Conservation (phyloP, 805 yeast genomes). For the Dipodascopsis tothii region DNA sequence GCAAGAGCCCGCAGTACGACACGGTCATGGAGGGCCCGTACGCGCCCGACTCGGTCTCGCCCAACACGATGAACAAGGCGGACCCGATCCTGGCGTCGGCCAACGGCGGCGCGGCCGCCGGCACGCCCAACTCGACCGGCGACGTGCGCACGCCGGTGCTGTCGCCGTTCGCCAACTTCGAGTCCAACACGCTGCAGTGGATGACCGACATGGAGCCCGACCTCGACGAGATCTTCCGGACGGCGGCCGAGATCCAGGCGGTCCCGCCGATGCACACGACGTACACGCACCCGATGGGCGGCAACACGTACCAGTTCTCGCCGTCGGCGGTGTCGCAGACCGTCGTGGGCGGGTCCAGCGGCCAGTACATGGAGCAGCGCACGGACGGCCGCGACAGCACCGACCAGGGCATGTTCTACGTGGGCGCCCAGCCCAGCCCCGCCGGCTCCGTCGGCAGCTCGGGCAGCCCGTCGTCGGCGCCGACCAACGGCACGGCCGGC, state of each 20-base stretch:
- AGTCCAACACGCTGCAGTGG: conserved; percentile 23
- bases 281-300: conserved; percentile 23
- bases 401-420: background rate
- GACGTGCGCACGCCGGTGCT: conserved; percentile 4
- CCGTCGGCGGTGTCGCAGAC: conserved; percentile 18
- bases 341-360: background rate
- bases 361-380: background rate
- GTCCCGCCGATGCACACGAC: conserved; percentile 21
- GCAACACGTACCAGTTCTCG: conserved; percentile 22
- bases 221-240: conserved; percentile 22
- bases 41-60: background rate
- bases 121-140: background rate
- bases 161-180: conserved; percentile 24
- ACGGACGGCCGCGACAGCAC: background rate
- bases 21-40: background rate
- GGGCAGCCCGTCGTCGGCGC: conserved; percentile 10
- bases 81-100: too few relatives aligned
- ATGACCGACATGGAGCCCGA: conserved; percentile 25
- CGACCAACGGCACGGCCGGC: conserved; percentile 3
- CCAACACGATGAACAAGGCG: background rate
- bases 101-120: background rate
- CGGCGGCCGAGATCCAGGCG: conserved; percentile 24
- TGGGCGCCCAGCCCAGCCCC: background rate
- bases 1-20: background rate
- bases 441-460: background rate